A percentile compares a stretch with the other conserved stretches of the same genome.
phyloP scores from a whole-genome alignment of 768 basidiomycete genomes.

The Lentinula boryana region DNA sequence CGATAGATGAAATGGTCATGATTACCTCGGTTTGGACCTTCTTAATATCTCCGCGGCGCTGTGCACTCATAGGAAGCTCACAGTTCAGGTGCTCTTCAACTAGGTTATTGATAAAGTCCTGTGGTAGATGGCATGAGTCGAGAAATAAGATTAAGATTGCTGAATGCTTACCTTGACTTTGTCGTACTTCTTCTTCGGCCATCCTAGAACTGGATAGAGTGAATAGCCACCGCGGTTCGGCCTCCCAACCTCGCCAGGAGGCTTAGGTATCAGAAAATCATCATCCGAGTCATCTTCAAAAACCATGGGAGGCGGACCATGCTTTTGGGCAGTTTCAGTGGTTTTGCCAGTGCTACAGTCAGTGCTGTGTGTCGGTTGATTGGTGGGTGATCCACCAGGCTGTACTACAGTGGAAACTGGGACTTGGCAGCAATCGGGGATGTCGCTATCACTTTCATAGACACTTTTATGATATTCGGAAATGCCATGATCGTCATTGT shows the following conservation, averaged over 20 bases:
- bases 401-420: too few species aligned
- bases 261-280: slow-evolving; percentile 12
- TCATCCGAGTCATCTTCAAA: not conserved
- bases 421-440: too few species aligned
- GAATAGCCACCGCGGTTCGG: slow-evolving; percentile 13
- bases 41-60: not conserved
- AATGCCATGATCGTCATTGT: not conserved
- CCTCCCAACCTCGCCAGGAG: slow-evolving; percentile 9
- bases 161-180: slow-evolving; percentile 13
- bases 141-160: not conserved
- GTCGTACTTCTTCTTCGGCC: slow-evolving; percentile 5
- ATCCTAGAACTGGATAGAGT: slow-evolving; percentile 8
- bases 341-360: not conserved
- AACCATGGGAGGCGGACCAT: not conserved
- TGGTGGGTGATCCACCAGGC: not conserved
- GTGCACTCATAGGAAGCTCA: not conserved
- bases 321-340: not conserved
- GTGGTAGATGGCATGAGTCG: not conserved
- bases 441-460: not conserved
- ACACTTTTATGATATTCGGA: not conserved
- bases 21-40: not conserved
- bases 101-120: not conserved
- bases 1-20: not conserved
- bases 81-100: not conserved
- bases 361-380: not conserved